These are phyloP conservation scores for Talaromyces sp. DNA, from an alignment of 2,329 filamentous ascomycete genomes.

Conservation along the genomic window DNA sequence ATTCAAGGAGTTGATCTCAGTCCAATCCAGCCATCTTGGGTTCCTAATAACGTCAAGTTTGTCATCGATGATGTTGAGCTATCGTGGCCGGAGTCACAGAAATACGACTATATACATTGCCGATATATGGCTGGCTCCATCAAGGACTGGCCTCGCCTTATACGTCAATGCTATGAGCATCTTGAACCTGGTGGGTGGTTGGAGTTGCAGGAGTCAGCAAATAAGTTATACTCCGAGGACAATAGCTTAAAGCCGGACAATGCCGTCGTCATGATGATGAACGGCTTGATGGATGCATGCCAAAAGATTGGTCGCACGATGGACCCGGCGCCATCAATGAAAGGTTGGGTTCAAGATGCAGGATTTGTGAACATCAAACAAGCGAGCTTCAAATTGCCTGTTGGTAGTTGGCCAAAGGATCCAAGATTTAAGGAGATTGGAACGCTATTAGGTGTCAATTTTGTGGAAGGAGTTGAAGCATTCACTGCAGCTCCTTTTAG, in stretches of 20 bases:
- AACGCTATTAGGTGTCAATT: slow-evolving; percentile 11
- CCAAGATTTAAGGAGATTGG: slow-evolving; percentile 21
- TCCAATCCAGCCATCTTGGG: slow-evolving; percentile 25
- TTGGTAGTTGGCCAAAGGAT: slow-evolving; percentile 24
- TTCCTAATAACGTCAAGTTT: slow-evolving; percentile 57
- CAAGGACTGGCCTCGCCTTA: slow-evolving; percentile 46
- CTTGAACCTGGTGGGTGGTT: slow-evolving; percentile 38
- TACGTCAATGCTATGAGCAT: slow-evolving; percentile 41
- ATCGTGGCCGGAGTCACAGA: slow-evolving; percentile 50
- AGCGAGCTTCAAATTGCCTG: slow-evolving; percentile 18
- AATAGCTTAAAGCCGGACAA: slow-evolving; percentile 18
- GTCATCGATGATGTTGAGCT: slow-evolving; percentile 58
- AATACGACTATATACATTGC: slow-evolving; percentile 54
- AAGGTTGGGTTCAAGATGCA: slow-evolving; percentile 16
- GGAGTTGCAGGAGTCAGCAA: slow-evolving; percentile 32
- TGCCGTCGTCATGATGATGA: slow-evolving; percentile 19
- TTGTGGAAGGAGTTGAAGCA: slow-evolving; percentile 17
- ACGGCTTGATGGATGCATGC: slow-evolving; percentile 21
- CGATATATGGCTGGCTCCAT: slow-evolving; percentile 48
- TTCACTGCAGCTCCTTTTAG: slow-evolving; percentile 15
- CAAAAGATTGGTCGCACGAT: slow-evolving; percentile 17
- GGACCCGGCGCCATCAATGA: slow-evolving; percentile 10
- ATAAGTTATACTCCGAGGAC: slow-evolving; percentile 20
- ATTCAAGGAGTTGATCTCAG: slow-evolving; percentile 20
- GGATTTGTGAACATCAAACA: slow-evolving; percentile 20